These are phyloP conservation scores for Plasmodium fragile DNA, from an alignment of 169 alveolate species.

Conservation along the genomic window DNA sequence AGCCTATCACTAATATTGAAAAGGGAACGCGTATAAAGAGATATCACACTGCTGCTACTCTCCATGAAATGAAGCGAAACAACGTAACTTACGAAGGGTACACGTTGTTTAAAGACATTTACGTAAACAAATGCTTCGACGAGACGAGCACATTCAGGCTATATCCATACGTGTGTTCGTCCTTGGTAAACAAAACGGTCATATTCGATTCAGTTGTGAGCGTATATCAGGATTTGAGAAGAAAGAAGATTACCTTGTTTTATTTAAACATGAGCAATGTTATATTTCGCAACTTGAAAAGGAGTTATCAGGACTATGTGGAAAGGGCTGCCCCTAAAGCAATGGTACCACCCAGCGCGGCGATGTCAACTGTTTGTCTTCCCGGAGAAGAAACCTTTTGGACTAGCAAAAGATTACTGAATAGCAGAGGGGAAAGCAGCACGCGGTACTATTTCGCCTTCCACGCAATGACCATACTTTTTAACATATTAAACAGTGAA, in stretches of 20 bases:
- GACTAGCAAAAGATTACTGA: not conserved
- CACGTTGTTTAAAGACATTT: slow-evolving; percentile 58
- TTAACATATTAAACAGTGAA: slow-evolving; percentile 12
- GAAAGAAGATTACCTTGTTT: slow-evolving; percentile 29
- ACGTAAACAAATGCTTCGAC: not conserved
- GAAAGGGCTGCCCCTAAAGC: not conserved
- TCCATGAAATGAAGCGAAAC: not conserved
- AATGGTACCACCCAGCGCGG: not conserved
- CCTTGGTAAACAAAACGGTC: slow-evolving; percentile 39
- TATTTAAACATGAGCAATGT: slow-evolving; percentile 35
- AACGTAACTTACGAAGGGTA: slow-evolving; percentile 69
- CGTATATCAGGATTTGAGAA: slow-evolving; percentile 48
- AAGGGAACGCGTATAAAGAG: not conserved
- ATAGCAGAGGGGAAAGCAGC: slow-evolving; percentile 7
- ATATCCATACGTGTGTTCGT: slow-evolving; percentile 30
- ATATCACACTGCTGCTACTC: not conserved
- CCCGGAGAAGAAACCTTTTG: not conserved
- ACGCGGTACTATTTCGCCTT: slow-evolving; percentile 38
- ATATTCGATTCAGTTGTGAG: slow-evolving; percentile 70
- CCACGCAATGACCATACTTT: slow-evolving; percentile 30
- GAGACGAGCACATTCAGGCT: not conserved
- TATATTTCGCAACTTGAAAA: slow-evolving; percentile 52
- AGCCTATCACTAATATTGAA: not conserved
- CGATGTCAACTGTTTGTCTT: not conserved
- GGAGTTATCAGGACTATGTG: slow-evolving; percentile 39